Base-by-base conservation (phyloP, 768 basidiomycete genomes). In the Pleurotus salmoneostramineus region DNA sequence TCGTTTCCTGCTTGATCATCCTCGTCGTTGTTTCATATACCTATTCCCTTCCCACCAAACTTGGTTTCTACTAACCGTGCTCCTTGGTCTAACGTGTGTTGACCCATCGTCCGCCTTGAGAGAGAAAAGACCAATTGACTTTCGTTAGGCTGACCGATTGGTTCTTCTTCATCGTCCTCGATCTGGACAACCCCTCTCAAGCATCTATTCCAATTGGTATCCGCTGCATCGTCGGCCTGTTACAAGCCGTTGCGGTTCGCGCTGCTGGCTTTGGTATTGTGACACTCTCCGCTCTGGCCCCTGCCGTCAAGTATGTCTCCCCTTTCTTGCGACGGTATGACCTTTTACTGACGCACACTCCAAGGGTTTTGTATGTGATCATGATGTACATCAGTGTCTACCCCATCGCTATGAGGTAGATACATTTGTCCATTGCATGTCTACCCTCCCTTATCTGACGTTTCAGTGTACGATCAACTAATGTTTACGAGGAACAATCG, bases 321-420 rank as follows among this genome's bases (percentile, higher is more conserved):
- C 49, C 36, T 36, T 49, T n/a, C 21, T 27, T 27, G 21, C 21
- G 21, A 27, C 21, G 2, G 21, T 27, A 27, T 27, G 21, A 6
- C 8, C 12, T 5, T 5, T n/a, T 50, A n/a, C 56, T 17, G 50
- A 40, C 33, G 21, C 17, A 10, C 27, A 31, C 10, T 21, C 2
- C 14, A 21, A 59, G 52, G 33, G 54, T 59, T 6, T 47, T 59
- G 44, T 59, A 89, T 67, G 85, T 92, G 2, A 78, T 95, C 65
- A 96, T 95, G 95, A 98, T 96, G 95, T 93, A 91, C 65, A 84
- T 93, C 64, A 86, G 85, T 64, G 81, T 89, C 60, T 89, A 89
- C 67, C 89, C 89, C 11, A 88, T 91, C 63, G 89, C 89, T 0
- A 81, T 91, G 85, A 92, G 88, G 88, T 86, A 50, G 15, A 74